Conservation (phyloP, 306 rosid genomes). For the Casuarina glauca region DNA sequence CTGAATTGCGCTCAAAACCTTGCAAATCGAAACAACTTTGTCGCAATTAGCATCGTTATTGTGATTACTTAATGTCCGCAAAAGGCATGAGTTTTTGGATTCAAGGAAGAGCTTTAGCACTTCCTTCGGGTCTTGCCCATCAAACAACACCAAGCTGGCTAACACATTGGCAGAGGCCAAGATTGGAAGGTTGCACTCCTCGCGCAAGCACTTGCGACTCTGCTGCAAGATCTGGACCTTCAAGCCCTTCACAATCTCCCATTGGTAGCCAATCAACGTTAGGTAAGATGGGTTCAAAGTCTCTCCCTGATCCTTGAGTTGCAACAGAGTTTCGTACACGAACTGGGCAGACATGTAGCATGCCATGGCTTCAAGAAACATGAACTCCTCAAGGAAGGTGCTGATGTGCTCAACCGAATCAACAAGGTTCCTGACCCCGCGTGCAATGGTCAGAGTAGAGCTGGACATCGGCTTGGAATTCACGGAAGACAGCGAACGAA, state of each 20-base stretch:
- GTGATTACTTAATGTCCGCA: conserved; percentile 44
- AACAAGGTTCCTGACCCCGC: conserved; percentile 88
- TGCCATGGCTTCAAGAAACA: conserved; percentile 89
- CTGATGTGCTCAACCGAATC: conserved; percentile 93
- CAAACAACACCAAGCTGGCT: conserved; percentile 79
- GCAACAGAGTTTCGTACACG: conserved; percentile 46
- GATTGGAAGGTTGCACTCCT: conserved; percentile 63
- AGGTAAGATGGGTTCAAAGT: conserved; percentile 60
- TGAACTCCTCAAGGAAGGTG: conserved; percentile 92
- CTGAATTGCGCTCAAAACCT: conserved; percentile 83
- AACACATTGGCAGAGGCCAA: conserved; percentile 74
- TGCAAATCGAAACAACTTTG: conserved; percentile 69
- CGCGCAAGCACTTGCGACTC: conserved; percentile 71
- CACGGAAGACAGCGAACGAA: conserved; percentile 53
- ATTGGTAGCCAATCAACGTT: conserved; percentile 87
- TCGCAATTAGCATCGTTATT: conserved; percentile 39
- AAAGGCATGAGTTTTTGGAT: conserved; percentile 78
- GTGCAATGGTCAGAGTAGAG: conserved; percentile 50
- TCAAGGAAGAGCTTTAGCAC: conserved; percentile 71
- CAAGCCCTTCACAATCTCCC: conserved; percentile 97
- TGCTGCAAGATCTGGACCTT: conserved; percentile 92
- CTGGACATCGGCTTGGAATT: conserved; percentile 25
- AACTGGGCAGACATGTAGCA: conserved; percentile 79
- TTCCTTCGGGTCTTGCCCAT: conserved; percentile 68
- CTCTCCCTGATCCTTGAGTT: conserved; percentile 22